Evolutionary conservation across 2,329 filamentous ascomycete genomes (phyloP).

Genomic region (Aschersonia sp.): DNA sequence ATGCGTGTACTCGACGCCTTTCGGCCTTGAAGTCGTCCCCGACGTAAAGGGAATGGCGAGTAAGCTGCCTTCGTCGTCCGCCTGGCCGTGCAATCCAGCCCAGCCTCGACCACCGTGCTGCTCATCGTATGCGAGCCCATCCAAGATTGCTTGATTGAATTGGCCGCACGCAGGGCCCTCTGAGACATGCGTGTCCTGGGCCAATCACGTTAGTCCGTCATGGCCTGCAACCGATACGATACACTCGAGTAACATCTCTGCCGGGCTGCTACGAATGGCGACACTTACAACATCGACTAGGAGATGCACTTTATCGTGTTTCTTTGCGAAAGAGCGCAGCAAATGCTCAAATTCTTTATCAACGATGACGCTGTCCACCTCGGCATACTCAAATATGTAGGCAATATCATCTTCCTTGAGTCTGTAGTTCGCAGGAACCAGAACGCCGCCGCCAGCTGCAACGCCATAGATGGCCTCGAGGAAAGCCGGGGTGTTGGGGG

Average conservation of each 20-base stretch:
- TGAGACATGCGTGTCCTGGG: constrained; percentile 61
- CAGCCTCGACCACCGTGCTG: constrained; percentile 57
- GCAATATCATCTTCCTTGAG: constrained; percentile 73
- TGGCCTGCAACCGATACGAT: neutral
- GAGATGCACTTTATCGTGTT: constrained; percentile 49
- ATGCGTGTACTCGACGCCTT: constrained; percentile 88
- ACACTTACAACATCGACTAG: constrained; percentile 52
- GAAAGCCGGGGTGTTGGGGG: constrained; percentile 89
- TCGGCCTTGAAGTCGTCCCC: constrained; percentile 81
- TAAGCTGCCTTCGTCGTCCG: constrained; percentile 61
- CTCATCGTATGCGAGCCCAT: constrained; percentile 62
- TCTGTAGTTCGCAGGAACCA: constrained; percentile 50
- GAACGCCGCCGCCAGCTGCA: constrained; percentile 63
- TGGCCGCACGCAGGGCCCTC: constrained; percentile 62
- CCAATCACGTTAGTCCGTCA: neutral
- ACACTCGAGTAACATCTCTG: neutral
- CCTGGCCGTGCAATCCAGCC: constrained; percentile 58
- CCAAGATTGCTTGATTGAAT: constrained; percentile 70
- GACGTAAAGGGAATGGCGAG: constrained; percentile 88
- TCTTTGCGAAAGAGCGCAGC: constrained; percentile 49
- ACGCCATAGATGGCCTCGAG: constrained; percentile 83
- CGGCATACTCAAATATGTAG: constrained; percentile 81
- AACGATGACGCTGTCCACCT: constrained; percentile 76
- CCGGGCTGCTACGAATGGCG: neutral
- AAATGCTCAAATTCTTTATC: constrained; percentile 67